Conservation (phyloP, 441 rosid species). For the Bocquillonia castaneifolia region DNA sequence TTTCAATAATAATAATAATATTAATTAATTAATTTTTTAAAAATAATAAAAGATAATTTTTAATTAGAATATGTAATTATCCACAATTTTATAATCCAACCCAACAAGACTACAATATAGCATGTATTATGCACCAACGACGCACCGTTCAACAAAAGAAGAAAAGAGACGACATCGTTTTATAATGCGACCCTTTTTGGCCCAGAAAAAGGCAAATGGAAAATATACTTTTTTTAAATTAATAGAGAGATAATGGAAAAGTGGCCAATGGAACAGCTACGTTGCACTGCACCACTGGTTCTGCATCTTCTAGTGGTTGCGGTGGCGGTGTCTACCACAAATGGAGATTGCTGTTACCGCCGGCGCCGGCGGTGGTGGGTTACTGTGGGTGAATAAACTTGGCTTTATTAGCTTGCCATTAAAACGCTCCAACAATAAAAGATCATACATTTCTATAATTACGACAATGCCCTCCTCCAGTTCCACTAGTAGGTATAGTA, state of each 20-base stretch:
- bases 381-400: conserved; percentile 20
- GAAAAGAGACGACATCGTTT: conserved; percentile 1
- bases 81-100: too few species aligned
- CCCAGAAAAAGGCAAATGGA: neutral
- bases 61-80: too few species aligned
- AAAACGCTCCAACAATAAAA: neutral
- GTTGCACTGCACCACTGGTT: neutral
- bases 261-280: conserved; percentile 42
- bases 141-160: too few species aligned
- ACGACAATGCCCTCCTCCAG: too few species aligned
- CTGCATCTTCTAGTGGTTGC: too few species aligned
- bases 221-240: neutral
- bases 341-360: conserved; percentile 15
- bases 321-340: neutral
- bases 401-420: conserved; percentile 8
- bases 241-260: conserved; percentile 43
- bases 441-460: too few species aligned
- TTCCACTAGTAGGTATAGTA: conserved; percentile 1
- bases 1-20: too few species aligned
- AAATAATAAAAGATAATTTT: too few species aligned
- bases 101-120: too few species aligned
- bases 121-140: too few species aligned
- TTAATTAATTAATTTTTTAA: too few species aligned
- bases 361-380: conserved; percentile 6
- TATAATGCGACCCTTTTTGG: neutral